Conservation (phyloP, 2,329 filamentous ascomycete species). For the Microcyclosporella mali region DNA sequence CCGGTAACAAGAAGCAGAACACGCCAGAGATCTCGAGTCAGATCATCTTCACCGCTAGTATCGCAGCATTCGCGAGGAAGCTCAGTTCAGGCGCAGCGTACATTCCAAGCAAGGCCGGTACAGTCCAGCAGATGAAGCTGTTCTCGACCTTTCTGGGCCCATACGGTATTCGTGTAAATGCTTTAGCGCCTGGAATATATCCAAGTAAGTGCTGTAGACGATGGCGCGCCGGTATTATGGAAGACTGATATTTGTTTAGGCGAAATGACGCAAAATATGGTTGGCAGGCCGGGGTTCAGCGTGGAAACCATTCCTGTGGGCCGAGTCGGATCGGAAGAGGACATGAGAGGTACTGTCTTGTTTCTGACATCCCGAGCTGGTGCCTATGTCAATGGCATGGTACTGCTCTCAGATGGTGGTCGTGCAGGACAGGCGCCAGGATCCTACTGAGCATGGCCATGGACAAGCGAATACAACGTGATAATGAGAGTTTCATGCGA, state of each 20-base stretch:
- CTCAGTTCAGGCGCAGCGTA: slow-evolving; percentile 27
- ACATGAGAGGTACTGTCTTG: slow-evolving; percentile 49
- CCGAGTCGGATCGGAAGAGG: slow-evolving; percentile 53
- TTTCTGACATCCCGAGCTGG: slow-evolving; percentile 61
- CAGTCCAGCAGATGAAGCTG: slow-evolving; percentile 40
- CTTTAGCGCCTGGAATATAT: slow-evolving; percentile 38
- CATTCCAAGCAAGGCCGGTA: slow-evolving; percentile 40
- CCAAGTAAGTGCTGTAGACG: slow-evolving; percentile 5
- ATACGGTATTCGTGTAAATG: slow-evolving; percentile 42
- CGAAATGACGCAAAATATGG: slow-evolving; percentile 9
- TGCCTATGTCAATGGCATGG: slow-evolving; percentile 60
- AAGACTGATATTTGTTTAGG: neutral
- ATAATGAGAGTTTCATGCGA: too few species aligned
- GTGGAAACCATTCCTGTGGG: slow-evolving; percentile 19
- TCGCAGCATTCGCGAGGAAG: slow-evolving; percentile 36
- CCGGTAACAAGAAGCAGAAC: slow-evolving; percentile 37
- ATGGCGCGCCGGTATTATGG: too few species aligned
- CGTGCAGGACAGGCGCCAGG: neutral
- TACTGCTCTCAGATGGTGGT: slow-evolving; percentile 59
- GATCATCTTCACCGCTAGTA: slow-evolving; percentile 40
- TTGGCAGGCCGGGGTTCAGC: slow-evolving; percentile 7
- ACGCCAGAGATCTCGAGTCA: slow-evolving; percentile 38
- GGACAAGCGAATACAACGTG: too few species aligned
- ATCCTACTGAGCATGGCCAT: too few species aligned
- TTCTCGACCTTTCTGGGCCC: slow-evolving; percentile 37